A percentile compares a stretch with the other conserved stretches of the same genome.
phyloP scores from a whole-genome alignment of 306 rosid genomes.

The Lupinus albus region DNA sequence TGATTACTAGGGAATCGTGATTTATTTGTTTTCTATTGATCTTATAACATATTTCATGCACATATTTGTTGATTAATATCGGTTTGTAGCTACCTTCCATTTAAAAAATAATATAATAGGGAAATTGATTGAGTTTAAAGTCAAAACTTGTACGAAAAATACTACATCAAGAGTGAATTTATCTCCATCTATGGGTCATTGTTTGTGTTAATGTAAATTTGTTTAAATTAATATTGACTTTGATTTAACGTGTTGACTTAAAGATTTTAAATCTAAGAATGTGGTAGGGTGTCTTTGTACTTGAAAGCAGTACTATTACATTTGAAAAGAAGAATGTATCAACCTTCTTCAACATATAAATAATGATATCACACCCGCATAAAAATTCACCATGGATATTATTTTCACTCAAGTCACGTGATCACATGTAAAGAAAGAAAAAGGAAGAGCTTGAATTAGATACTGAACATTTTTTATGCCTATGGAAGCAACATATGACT shows the following conservation, averaged over 20 bases:
- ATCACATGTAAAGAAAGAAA: too few species aligned
- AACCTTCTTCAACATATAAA: conserved; percentile 29
- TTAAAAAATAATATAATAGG: neutral
- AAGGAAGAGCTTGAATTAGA: too few species aligned
- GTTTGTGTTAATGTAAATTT: neutral
- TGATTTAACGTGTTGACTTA: neutral
- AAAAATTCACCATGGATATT: too few species aligned
- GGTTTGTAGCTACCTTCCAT: neutral
- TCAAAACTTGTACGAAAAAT: neutral
- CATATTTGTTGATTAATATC: neutral
- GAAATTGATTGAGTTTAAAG: neutral
- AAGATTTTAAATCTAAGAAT: conserved; percentile 29
- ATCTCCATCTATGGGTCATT: neutral
- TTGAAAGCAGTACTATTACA: conserved; percentile 40
- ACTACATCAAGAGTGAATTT: conserved; percentile 3
- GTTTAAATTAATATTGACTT: conserved; percentile 5
- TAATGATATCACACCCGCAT: too few species aligned
- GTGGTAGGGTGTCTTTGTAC: conserved; percentile 46
- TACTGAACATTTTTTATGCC: too few species aligned
- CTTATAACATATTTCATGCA: conserved; percentile 34
- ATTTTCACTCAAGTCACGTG: too few species aligned
- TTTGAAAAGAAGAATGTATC: conserved; percentile 45
- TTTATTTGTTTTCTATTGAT: conserved; percentile 16
- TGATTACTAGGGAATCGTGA: neutral
- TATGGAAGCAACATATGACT: too few species aligned